Percentiles rank a stretch among this genome's conserved stretches.
phyloP scores from a whole-genome alignment of 1,284 basidiomycete species.

The Leccinum solheimii region DNA sequence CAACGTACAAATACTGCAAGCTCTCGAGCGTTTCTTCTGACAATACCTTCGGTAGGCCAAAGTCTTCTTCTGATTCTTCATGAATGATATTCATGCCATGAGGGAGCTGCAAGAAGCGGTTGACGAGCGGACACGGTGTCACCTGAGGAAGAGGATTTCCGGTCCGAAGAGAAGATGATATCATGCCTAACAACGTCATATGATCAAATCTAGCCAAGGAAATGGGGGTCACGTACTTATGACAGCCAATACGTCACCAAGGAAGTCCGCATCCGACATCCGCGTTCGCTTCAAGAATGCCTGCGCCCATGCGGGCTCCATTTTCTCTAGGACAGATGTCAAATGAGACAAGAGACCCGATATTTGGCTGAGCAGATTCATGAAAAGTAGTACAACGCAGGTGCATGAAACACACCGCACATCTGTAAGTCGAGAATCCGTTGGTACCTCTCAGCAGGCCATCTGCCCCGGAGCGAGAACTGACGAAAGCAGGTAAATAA shows the following conservation, averaged over 20 bases:
- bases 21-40: constrained; percentile 66
- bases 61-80: constrained; percentile 67
- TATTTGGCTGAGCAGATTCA: constrained; percentile 48
- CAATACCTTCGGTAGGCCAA: constrained; percentile 62
- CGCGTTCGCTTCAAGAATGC: constrained; percentile 77
- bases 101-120: constrained; percentile 66
- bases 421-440: constrained; percentile 64
- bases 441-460: constrained; percentile 69
- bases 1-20: constrained; percentile 66
- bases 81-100: constrained; percentile 66
- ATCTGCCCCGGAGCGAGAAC: constrained; percentile 68
- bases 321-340: constrained; percentile 60
- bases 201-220: not conserved
- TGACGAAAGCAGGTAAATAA: constrained; percentile 26
- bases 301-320: constrained; percentile 71
- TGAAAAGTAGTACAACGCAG: not conserved
- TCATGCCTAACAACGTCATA: constrained; percentile 49
- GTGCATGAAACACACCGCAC: constrained; percentile 38
- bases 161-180: constrained; percentile 71
- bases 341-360: constrained; percentile 64
- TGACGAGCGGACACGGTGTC: constrained; percentile 79
- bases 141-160: constrained; percentile 82
- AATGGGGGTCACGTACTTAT: constrained; percentile 52
- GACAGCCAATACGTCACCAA: constrained; percentile 81
- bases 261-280: constrained; percentile 77